Evolutionary conservation across 1,284 basidiomycete species (phyloP).

Genomic region (Moesziomyces antarcticus): DNA sequence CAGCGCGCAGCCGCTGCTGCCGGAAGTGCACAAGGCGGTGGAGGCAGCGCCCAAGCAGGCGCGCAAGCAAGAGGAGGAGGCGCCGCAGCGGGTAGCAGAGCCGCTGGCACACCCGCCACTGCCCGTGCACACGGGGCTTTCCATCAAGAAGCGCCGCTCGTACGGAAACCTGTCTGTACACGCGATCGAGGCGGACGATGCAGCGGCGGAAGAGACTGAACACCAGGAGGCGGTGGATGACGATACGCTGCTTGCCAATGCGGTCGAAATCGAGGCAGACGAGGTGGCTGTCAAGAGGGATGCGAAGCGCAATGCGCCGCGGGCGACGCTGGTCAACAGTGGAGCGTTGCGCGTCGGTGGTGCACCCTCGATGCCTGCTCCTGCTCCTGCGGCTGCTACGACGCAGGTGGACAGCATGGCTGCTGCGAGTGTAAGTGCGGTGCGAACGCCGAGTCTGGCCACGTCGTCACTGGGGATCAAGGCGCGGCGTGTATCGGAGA

Average conservation of each 20-base stretch:
- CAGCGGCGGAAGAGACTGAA: neutral
- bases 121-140: constrained; percentile 22
- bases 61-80: constrained; percentile 6
- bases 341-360: constrained; percentile 24
- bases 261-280: neutral
- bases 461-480: constrained; percentile 40
- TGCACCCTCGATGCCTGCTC: neutral
- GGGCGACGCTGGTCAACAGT: constrained; percentile 45
- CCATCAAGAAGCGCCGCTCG: constrained; percentile 39
- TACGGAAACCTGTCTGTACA: constrained; percentile 45
- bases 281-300: constrained; percentile 6
- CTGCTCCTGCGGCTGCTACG: neutral
- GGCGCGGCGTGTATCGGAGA: constrained; percentile 42
- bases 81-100: constrained; percentile 5
- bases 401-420: neutral
- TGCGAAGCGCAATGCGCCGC: constrained; percentile 23
- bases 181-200: constrained; percentile 8
- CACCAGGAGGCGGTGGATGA: constrained; percentile 10
- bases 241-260: constrained; percentile 18
- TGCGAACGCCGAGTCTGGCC: constrained; percentile 25
- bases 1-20: constrained; percentile 21
- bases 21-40: constrained; percentile 20
- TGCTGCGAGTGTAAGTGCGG: neutral
- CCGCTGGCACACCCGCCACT: constrained; percentile 19
- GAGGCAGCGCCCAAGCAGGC: neutral